These are phyloP conservation scores for Conticribra guillardii DNA, from an alignment of 108 stramenopile genomes.

Conservation along the genomic window DNA sequence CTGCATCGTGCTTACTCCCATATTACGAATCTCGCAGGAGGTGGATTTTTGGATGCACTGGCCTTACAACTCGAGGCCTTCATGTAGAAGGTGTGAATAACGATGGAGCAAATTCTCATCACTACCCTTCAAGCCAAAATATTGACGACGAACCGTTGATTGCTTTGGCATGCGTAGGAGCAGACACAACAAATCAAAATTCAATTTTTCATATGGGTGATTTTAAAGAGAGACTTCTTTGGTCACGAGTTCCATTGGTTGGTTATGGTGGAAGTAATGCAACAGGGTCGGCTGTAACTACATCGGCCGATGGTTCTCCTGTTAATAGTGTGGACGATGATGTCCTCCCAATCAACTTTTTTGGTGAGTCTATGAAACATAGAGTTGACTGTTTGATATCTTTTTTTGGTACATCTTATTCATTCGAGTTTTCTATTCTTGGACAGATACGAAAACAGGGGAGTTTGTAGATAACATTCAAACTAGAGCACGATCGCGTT, in stretches of 20 bases:
- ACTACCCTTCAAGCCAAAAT: slow-evolving; percentile 45
- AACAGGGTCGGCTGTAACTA: slow-evolving; percentile 71
- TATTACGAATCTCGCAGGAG: slow-evolving; percentile 83
- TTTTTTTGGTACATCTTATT: too few relatives aligned
- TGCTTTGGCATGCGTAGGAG: slow-evolving; percentile 72
- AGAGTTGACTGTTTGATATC: too few relatives aligned
- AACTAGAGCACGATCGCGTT: slow-evolving; percentile 58
- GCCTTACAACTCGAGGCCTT: slow-evolving; percentile 66
- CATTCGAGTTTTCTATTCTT: too few relatives aligned
- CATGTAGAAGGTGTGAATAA: slow-evolving; percentile 79
- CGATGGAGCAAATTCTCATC: slow-evolving; percentile 75
- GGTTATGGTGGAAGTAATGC: slow-evolving; percentile 81
- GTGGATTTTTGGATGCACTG: slow-evolving; percentile 85
- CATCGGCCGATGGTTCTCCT: slow-evolving; percentile 75
- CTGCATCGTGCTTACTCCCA: slow-evolving; percentile 68
- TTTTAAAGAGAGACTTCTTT: slow-evolving; percentile 73
- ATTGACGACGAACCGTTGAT: slow-evolving; percentile 61
- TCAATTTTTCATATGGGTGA: slow-evolving; percentile 77
- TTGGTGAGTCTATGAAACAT: too few relatives aligned
- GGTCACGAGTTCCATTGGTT: slow-evolving; percentile 65
- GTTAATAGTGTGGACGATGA: slow-evolving; percentile 80
- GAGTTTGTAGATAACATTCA: slow-evolving; percentile 77
- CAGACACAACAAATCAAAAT: slow-evolving; percentile 59
- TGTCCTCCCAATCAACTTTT: slow-evolving; percentile 74
- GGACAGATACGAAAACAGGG: slow-evolving; percentile 67